These are phyloP conservation scores for Crithidia mellificae DNA, from an alignment of 208 protist species.

Conservation along the genomic window DNA sequence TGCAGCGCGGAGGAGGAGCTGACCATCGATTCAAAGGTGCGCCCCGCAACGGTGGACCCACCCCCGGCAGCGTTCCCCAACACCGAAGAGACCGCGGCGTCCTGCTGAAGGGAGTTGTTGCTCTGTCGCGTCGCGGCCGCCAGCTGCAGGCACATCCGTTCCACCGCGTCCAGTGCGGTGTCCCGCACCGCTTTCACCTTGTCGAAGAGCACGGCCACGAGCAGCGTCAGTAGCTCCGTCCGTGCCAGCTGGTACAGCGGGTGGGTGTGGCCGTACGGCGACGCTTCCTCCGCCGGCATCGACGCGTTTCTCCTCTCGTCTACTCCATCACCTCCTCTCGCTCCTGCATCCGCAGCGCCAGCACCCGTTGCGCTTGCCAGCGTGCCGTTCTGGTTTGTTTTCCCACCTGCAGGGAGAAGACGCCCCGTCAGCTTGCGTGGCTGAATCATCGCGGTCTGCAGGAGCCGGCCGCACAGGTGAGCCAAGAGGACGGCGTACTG, in stretches of 20 bases:
- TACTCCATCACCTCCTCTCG: not conserved
- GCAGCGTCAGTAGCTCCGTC: slow-evolving; percentile 64
- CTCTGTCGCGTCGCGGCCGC: slow-evolving; percentile 15
- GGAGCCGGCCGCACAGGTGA: slow-evolving; percentile 61
- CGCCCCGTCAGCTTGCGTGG: not conserved
- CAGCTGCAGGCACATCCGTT: slow-evolving; percentile 42
- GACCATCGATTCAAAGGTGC: not conserved
- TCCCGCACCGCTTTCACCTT: slow-evolving; percentile 80
- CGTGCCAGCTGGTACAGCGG: slow-evolving; percentile 62
- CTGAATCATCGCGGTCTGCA: slow-evolving; percentile 32
- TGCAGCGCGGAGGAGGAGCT: slow-evolving; percentile 6
- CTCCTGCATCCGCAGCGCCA: not conserved
- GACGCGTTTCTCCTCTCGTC: not conserved
- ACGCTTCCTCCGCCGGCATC: not conserved
- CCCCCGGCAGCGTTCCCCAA: not conserved
- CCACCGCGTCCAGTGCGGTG: slow-evolving; percentile 54
- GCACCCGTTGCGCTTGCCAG: not conserved
- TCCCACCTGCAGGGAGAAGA: not conserved
- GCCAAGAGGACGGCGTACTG: slow-evolving; percentile 64
- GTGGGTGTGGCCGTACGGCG: slow-evolving; percentile 33
- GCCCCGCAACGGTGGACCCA: not conserved
- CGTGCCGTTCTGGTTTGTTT: not conserved
- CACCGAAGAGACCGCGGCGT: not conserved
- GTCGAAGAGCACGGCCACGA: slow-evolving; percentile 79
- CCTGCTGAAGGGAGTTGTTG: slow-evolving; percentile 13